Evolutionary conservation across 2,329 filamentous ascomycete species (phyloP), one percentile per base, ranked within the genome.

Genomic region (Daldinia sp.): DNA sequence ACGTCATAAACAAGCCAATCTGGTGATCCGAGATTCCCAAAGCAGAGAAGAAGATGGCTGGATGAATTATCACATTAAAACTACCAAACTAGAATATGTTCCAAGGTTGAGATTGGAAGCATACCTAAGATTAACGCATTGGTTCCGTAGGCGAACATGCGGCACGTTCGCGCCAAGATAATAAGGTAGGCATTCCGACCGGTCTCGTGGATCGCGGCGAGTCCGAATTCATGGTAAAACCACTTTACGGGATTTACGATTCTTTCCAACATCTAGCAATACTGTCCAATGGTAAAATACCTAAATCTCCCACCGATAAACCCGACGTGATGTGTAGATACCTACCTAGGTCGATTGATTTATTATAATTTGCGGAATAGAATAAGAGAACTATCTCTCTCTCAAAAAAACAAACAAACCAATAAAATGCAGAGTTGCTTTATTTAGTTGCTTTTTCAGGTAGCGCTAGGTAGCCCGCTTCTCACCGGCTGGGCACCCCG

Each of bases 1-100:
- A 75, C 0, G 84, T 87, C 86, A 90, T 88, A 68, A 90, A 89
- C 5, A 89, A 71, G 4, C 87, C 87, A 61, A 89, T 89, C 19
- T 79, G 81, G 23, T 82, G 78, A 72, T 89, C 86, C 0, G 85
- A 79, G 55, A 87, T 82, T 0, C 77, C 75, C 10, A 89, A 75
- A 17, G 82, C 80, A 5, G 83, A 81, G 51, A 90, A 83, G 71
- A 88, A 89, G 13, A 87, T 83, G 9, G 85, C 74, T 75, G 21
- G 1, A 25, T 8, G 32, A 3, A n/a, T n/a, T 11, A 21, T 23
- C 8, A 21, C 9, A 43, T 65, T 49, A 65, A 25, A 51, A 29
- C 45, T 25, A 27, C 30, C 2, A 41, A 21, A 13, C 50, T 23
- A 29, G 27, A 37, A n/a, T 3, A 45, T 3, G 11, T 21, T 23